Conservation (phyloP, 2,329 filamentous ascomycete genomes). For the Aspergillus amoenus region DNA sequence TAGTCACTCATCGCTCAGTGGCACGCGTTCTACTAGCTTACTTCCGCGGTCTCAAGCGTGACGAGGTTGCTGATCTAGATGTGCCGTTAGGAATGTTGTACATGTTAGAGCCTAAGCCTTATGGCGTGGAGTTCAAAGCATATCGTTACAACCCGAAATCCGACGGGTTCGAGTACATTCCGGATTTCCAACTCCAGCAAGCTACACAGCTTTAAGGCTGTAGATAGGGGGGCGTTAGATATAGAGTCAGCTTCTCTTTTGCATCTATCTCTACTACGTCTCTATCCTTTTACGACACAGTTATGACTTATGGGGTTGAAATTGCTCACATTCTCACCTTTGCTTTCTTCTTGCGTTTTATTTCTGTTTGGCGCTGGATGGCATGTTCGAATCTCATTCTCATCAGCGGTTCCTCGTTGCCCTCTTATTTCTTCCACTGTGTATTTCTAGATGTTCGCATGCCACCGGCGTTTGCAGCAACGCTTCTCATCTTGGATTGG, state of each 20-base stretch:
- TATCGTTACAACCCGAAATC: conserved; percentile 80
- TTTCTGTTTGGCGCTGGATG: background rate
- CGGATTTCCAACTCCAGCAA: conserved; percentile 72
- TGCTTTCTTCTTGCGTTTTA: conserved; percentile 1
- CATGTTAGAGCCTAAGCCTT: conserved; percentile 94
- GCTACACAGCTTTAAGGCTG: conserved; percentile 25
- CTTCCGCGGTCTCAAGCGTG: conserved; percentile 86
- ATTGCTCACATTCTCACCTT: background rate
- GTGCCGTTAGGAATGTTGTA: conserved; percentile 92
- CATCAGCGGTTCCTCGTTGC: background rate
- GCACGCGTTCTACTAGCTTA: conserved; percentile 92
- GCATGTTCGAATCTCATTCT: background rate
- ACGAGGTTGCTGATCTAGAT: conserved; percentile 92
- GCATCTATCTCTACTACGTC: background rate
- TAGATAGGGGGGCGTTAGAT: background rate
- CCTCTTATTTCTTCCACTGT: background rate
- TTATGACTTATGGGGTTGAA: conserved; percentile 1
- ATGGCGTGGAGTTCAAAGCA: conserved; percentile 94
- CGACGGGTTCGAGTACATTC: conserved; percentile 81
- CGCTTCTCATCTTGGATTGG: conserved; percentile 3
- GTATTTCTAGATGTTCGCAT: conserved; percentile 19
- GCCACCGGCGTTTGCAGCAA: conserved; percentile 12
- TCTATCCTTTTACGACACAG: background rate
- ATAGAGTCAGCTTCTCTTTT: background rate
- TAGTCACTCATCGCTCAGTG: conserved; percentile 89